phyloP scores from a whole-genome alignment of 1,139 yeast genomes.

The Geotrichum klebahnii region DNA sequence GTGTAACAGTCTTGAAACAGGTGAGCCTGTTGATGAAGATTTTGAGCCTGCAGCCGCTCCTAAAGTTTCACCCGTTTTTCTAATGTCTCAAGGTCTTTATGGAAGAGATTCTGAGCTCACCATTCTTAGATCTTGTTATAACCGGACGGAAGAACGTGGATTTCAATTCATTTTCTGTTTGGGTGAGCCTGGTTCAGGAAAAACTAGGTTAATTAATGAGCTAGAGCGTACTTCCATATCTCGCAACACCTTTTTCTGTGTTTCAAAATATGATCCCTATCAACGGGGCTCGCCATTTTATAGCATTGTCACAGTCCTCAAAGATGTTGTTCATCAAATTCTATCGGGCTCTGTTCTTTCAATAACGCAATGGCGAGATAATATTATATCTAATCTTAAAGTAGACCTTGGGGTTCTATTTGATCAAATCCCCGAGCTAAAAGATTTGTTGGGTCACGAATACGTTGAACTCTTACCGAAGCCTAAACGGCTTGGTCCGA shows the following conservation, averaged over 20 bases:
- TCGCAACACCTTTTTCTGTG: slow-evolving; percentile 43
- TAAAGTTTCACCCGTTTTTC: slow-evolving; percentile 31
- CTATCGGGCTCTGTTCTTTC: slow-evolving; percentile 43
- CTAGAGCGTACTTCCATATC: slow-evolving; percentile 43
- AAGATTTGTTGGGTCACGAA: slow-evolving; percentile 46
- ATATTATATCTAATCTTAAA: slow-evolving; percentile 43
- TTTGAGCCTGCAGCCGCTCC: slow-evolving; percentile 28
- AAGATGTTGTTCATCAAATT: slow-evolving; percentile 45
- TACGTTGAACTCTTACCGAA: slow-evolving; percentile 36
- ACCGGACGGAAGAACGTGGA: slow-evolving; percentile 30
- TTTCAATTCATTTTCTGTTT: slow-evolving; percentile 41
- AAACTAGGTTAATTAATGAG: slow-evolving; percentile 46
- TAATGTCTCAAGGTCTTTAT: slow-evolving; percentile 39
- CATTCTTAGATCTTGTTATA: slow-evolving; percentile 35
- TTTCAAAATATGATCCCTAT: slow-evolving; percentile 44
- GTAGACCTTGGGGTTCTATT: slow-evolving; percentile 47
- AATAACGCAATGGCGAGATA: slow-evolving; percentile 46
- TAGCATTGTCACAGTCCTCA: slow-evolving; percentile 42
- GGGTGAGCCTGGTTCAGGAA: slow-evolving; percentile 52
- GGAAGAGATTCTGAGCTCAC: slow-evolving; percentile 43
- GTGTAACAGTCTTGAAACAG: slow-evolving; percentile 26
- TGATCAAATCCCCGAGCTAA: slow-evolving; percentile 47
- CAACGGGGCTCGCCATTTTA: slow-evolving; percentile 39
- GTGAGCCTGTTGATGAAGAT: slow-evolving; percentile 26
- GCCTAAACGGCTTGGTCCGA: slow-evolving; percentile 31